Conservation (phyloP, 345 rosid species). For the Fremontodendron californicum region DNA sequence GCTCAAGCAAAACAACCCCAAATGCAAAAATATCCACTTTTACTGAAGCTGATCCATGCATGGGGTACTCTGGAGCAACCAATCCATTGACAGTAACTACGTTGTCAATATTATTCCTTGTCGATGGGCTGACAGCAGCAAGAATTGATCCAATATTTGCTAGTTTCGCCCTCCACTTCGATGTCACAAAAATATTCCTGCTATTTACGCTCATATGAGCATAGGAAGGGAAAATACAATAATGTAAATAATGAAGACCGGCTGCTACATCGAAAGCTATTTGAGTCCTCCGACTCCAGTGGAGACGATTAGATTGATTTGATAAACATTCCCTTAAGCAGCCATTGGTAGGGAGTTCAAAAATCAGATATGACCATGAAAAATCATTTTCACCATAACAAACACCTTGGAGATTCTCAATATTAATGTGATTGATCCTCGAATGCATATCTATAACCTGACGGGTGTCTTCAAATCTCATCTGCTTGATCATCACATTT, state of each 20-base stretch:
- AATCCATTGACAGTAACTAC: background rate
- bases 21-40: slow-evolving; percentile 46
- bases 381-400: slow-evolving; percentile 36
- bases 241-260: slow-evolving; percentile 47
- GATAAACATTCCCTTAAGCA: slow-evolving; percentile 44
- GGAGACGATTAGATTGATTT: slow-evolving; percentile 18
- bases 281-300: slow-evolving; percentile 36
- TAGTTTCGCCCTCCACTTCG: slow-evolving; percentile 53
- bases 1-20: slow-evolving; percentile 51
- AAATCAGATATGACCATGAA: slow-evolving; percentile 39
- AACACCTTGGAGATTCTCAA: slow-evolving; percentile 46
- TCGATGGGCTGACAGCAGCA: background rate
- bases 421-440: slow-evolving; percentile 51
- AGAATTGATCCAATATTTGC: slow-evolving; percentile 30
- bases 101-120: background rate
- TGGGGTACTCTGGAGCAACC: slow-evolving; percentile 31
- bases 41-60: slow-evolving; percentile 26
- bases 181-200: slow-evolving; percentile 36
- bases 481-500: slow-evolving; percentile 44
- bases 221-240: slow-evolving; percentile 47
- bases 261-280: slow-evolving; percentile 49
- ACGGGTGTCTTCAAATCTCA: slow-evolving; percentile 40
- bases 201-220: slow-evolving; percentile 38
- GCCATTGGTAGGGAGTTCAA: slow-evolving; percentile 46
- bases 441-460: slow-evolving; percentile 44